Evolutionary conservation across 805 yeast genomes (phyloP), one percentile per base, ranked within the genome.

Genomic region (Brettanomyces naardenensis): DNA sequence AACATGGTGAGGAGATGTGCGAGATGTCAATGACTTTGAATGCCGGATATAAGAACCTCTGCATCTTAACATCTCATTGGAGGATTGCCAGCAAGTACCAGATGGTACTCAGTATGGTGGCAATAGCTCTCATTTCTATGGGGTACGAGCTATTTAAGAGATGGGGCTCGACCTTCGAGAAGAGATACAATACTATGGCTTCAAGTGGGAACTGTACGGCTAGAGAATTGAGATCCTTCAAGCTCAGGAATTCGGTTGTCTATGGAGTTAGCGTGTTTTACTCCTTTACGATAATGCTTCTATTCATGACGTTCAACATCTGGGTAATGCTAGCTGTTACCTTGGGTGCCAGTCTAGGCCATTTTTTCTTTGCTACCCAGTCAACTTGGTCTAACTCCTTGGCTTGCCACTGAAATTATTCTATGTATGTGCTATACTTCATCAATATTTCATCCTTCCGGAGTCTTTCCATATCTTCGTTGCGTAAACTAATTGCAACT

Each of bases 271-370:
- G 61, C 39, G 69, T 67, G n/a, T 64, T 65, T 14, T 66, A 62
- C 45, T 64, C 70, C 3, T 66, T 68, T 40, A 52, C 64, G 49
- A 59, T 68, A 45, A 68, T 68, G 74, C 54, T 68, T 45, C 62
- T 68, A 10, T 68, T 68, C 41, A 68, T 68, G 74, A 63, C 68
- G 7, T 68, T 64, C 48, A 68, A 68, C 43, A 56, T 64, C 35
- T 68, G 71, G 70, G 53, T 66, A 29, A 68, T 68, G 73, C 31
- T 59, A 21, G 60, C 71, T 3, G 69, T 66, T 28, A 63, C 58
- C 21, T 36, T 55, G 2, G 74, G 74, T 6, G 65, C 71, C 1
- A 63, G 54, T 4, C 1, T 58, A 1, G 74, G 74, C 2, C 54
- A 56, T 28, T 66, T 51, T 39, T 23, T 62, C 4, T 54, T 53